Evolutionary conservation across 2,329 filamentous ascomycete species (phyloP), one percentile per base, ranked within the genome.

Genomic region (Aspergillus sp.): DNA sequence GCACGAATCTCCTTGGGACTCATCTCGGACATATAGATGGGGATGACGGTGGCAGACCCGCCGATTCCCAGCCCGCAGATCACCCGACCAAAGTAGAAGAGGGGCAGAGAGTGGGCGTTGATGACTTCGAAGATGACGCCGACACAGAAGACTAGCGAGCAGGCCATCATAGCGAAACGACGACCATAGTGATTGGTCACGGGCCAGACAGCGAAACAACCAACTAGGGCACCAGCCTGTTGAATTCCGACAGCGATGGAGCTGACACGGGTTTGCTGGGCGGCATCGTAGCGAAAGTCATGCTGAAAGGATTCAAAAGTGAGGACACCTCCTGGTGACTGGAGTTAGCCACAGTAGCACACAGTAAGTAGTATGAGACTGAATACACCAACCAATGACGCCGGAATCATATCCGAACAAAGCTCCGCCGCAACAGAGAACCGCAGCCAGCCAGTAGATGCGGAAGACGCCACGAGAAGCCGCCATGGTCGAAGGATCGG

Each of bases 201-300:
- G 0, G 73, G 73, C 61, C 72, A 75, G 40, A 76, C 68, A 27
- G 67, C 51, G 42, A 78, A 71, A 46, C 74, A 75, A 19, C 74
- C 75, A 27, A 74, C 69, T 46, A 79, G 74, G 30, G 74, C 74
- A 26, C 75, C 75, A 7, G 74, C 70, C 47, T 77, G 74, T 42
- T 77, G 73, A 12, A 77, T 70, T 2, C 71, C 70, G 7, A 78
- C 73, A 33, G 73, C 70, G 32, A 77, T 70, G 7, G 73, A 67
- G 46, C 70, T 74, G 37, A 73, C 63, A 9, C 63, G 58, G 1
- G 72, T 74, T 45, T 67, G 61, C 36, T 71, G 53, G 4, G 55
- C 53, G 8, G 59, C 56, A n/a, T 61, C 61, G 49, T 69, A 73
- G 12, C 57, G 48, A 46, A 72, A 74, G 46, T 72, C 70, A 37